Base-by-base conservation (phyloP, 768 basidiomycete species). In the Lentinula raphanica region DNA sequence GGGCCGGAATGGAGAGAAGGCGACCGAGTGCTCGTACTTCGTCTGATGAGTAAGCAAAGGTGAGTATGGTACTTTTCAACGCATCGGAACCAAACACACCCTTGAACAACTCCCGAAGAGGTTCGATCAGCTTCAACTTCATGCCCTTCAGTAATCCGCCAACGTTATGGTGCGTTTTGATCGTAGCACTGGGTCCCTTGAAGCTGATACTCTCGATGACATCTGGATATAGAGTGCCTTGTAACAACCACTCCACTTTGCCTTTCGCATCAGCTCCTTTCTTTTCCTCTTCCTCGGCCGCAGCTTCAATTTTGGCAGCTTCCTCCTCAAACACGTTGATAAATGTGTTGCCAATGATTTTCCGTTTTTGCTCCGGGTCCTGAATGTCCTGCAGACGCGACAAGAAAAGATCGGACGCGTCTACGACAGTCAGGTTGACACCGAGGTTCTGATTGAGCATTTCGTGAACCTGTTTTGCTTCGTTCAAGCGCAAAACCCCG, bases 131-230 rank as follows among this genome's bases (percentile, higher is more conserved):
- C 77, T 98, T 98, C 65, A 99, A 82, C 72, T 94, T 97, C 97
- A 98, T 99, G 73, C 98, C 89, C 68, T 90, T 91, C 60, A 98
- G 79, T 53, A 99, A 77, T 3, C 96, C 96, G 28, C 97, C 97
- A 63, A 98, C 97, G 64, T 99, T 99, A 72, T 98, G 97, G 71
- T 99, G 97, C 2, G 97, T 98, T 80, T 99, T 99, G 80, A 99
- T 99, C 9, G 96, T 98, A 38, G 97, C 97, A 63, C 90, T 93
- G 0, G 97, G 97, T 2, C 97, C 97, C 74, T 98, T 98, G 84
- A 99, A 99, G 74, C 90, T 93, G 75, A 99, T 97, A 69, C 90
- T 93, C 78, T 99, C 97, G 69, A 98, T 99, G 59, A 99, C 97
- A 68, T 99, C 97, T 2, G 97, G 97, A 72, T 98, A 99, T 13